Conservation (phyloP, 371 early-diverging fungal genomes). For the Capillidium rhysosporum region DNA sequence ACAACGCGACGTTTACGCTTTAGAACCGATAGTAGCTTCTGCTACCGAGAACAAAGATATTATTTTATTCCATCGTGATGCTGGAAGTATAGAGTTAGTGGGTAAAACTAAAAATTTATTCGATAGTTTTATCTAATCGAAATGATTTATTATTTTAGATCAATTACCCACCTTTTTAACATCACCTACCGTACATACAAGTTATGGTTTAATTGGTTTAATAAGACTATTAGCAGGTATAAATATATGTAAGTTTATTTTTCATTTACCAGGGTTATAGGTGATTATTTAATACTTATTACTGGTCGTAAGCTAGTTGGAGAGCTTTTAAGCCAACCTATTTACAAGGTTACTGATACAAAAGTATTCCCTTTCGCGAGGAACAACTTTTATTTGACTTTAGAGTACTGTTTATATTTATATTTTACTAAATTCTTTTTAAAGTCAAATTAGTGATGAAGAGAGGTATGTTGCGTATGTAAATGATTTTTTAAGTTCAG, state of each 20-base stretch:
- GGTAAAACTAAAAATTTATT: not conserved
- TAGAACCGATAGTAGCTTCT: not conserved
- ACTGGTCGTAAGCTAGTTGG: constrained; percentile 55
- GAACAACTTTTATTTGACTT: constrained; percentile 20
- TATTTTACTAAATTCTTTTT: too few species aligned
- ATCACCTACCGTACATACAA: constrained; percentile 12
- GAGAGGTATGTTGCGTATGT: constrained; percentile 45
- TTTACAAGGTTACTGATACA: constrained; percentile 53
- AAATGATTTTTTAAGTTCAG: constrained; percentile 37
- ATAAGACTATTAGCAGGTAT: constrained; percentile 50
- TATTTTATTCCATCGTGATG: constrained; percentile 6
- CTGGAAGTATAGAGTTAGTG: not conserved
- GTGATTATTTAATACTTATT: constrained; percentile 67
- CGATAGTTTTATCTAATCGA: too few species aligned
- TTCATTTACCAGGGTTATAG: constrained; percentile 15
- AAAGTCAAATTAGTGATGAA: constrained; percentile 43
- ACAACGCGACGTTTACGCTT: not conserved
- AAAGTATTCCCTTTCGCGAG: constrained; percentile 44
- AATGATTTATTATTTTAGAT: not conserved
- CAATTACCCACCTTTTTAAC: not conserved
- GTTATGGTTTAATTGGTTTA: constrained; percentile 54
- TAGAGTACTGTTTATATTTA: constrained; percentile 15
- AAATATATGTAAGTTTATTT: not conserved
- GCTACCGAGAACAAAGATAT: not conserved
- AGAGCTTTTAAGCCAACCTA: constrained; percentile 27